phyloP scores from a whole-genome alignment of 306 rosid species.

The Sindora glabra region DNA sequence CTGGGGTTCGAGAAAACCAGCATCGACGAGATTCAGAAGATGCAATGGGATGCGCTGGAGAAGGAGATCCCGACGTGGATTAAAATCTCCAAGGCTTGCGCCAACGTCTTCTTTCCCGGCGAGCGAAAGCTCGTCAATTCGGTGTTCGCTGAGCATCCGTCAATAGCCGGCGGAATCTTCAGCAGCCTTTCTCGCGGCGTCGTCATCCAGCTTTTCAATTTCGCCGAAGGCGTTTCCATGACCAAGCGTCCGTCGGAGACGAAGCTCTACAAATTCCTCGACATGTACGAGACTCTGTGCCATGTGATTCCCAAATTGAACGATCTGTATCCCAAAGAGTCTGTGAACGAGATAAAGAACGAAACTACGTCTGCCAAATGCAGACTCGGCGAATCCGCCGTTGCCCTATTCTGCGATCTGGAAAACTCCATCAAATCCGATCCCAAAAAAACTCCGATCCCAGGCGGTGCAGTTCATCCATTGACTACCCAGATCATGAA shows the following conservation, averaged over 20 bases:
- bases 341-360: constrained; percentile 24
- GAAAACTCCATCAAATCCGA: constrained; percentile 34
- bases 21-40: constrained; percentile 54
- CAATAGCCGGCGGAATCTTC: constrained; percentile 18
- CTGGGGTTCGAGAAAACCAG: constrained; percentile 43
- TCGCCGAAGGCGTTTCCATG: constrained; percentile 48
- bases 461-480: constrained; percentile 45
- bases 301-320: constrained; percentile 25
- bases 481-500: constrained; percentile 42
- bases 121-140: constrained; percentile 31
- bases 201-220: constrained; percentile 44
- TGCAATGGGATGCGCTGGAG: constrained; percentile 47
- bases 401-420: constrained; percentile 27
- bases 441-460: constrained; percentile 23
- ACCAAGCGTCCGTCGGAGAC: constrained; percentile 50
- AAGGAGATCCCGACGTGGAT: constrained; percentile 48
- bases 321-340: constrained; percentile 23
- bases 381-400: constrained; percentile 37
- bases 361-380: constrained; percentile 28
- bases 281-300: constrained; percentile 52
- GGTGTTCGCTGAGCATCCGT: constrained; percentile 12
- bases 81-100: constrained; percentile 26
- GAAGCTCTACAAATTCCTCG: constrained; percentile 56
- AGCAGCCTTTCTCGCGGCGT: constrained; percentile 36
- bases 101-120: constrained; percentile 23